Evolutionary conservation across 306 rosid genomes (phyloP).

Genomic region (Dalbergia cultrata): DNA sequence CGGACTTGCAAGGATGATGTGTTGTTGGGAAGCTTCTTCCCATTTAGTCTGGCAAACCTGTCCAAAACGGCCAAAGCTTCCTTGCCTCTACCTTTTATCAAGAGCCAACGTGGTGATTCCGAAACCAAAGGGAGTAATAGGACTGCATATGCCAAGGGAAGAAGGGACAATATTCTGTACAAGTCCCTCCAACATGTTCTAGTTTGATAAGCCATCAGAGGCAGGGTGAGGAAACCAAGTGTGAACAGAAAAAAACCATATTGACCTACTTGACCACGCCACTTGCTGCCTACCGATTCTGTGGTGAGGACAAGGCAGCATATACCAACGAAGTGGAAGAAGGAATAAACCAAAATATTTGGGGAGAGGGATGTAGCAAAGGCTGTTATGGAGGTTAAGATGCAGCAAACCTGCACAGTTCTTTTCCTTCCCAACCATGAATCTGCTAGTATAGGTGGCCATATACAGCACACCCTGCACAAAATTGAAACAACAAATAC

Average conservation of each 20-base stretch:
- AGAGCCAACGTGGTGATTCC: conserved; percentile 48
- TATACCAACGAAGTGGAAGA: conserved; percentile 48
- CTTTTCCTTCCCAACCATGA: conserved; percentile 50
- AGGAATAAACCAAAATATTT: conserved; percentile 40
- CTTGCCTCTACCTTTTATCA: conserved; percentile 40
- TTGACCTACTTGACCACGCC: conserved; percentile 50
- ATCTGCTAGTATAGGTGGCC: conserved; percentile 47
- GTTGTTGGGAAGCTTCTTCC: conserved; percentile 35
- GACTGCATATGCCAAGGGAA: conserved; percentile 40
- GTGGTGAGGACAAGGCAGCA: conserved; percentile 46
- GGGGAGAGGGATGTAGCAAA: conserved; percentile 43
- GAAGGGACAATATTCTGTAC: conserved; percentile 39
- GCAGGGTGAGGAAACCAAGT: conserved; percentile 45
- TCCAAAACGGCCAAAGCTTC: conserved; percentile 44
- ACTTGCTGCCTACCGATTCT: conserved; percentile 43
- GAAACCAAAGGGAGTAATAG: conserved; percentile 42
- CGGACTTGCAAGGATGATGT: conserved; percentile 24
- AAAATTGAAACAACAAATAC: neutral
- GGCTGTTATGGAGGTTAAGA: conserved; percentile 46
- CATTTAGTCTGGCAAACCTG: conserved; percentile 44
- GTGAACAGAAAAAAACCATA: conserved; percentile 50
- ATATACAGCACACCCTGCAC: conserved; percentile 48
- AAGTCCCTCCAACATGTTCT: conserved; percentile 49
- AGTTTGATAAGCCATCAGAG: conserved; percentile 43
- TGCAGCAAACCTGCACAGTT: conserved; percentile 39